Evolutionary conservation across 192 early-diverging fungal genomes (phyloP).

Genomic region (Linnemannia zychae): DNA sequence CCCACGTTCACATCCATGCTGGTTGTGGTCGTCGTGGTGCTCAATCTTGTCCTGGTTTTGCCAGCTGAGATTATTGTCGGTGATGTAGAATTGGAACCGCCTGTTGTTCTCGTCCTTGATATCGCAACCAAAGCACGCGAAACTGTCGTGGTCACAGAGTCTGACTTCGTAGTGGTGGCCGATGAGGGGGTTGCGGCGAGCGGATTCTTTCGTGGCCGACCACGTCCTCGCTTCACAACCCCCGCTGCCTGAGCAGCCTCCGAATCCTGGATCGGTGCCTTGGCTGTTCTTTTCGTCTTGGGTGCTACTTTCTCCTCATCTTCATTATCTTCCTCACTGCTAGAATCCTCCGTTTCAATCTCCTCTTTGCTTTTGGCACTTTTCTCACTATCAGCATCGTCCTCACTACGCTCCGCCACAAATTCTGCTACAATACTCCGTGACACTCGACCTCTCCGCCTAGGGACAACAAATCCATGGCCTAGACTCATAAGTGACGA

Average conservation of each 20-base stretch:
- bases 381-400: not conserved
- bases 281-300: not conserved
- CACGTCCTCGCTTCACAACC: not conserved
- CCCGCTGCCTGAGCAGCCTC: not conserved
- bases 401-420: conserved; percentile 33
- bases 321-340: not conserved
- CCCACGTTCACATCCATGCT: too few species aligned
- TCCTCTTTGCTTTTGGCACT: not conserved
- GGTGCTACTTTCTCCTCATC: not conserved
- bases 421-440: conserved; percentile 33
- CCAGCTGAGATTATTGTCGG: not conserved
- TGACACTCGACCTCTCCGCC: conserved; percentile 25
- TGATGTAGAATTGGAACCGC: not conserved
- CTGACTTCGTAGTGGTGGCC: not conserved
- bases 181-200: not conserved
- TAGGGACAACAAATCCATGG: conserved; percentile 39
- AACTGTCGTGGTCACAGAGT: not conserved
- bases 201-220: not conserved
- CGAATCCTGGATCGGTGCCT: not conserved
- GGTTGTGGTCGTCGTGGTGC: not conserved
- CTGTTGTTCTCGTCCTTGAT: not conserved
- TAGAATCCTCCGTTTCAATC: not conserved
- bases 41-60: not conserved
- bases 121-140: not conserved
- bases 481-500: conserved; percentile 19